Evolutionary conservation across 192 early-diverging fungal genomes (phyloP), one percentile per base, ranked within the genome.

Genomic region (Helicostylum pulchrum): DNA sequence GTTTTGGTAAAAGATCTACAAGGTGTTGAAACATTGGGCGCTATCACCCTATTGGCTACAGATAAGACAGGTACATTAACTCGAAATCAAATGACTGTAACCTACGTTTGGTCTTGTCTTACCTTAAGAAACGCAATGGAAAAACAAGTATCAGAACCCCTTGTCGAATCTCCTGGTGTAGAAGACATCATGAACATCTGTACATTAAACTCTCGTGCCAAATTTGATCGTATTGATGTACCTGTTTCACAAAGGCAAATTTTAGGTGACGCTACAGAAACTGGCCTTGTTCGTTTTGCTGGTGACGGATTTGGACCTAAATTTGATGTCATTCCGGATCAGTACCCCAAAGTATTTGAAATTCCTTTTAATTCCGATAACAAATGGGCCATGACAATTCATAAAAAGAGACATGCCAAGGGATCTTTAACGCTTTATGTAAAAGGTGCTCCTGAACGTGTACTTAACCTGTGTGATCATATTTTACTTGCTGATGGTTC

Each of bases 51-150:
- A 19, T 84, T 98, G 42, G 96, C 96, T 21, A 98, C 94, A 3
- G 96, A 98, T 78, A 98, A 98, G 74, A 97, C 96, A 11, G 96
- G 96, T 59, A 98, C 96, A 51, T 80, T 98, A 62, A 98, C 96
- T 34, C 81, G 91, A 61, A 98, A 96, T 74, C 94, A 96, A 74
- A 98, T 98, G 96, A 95, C 92, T 7, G 91, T 92, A 0, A 91
- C 94, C 61, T 89, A 92, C 78, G 62, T 98, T 19, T 98, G 96
- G 96, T 82, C 90, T 44, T 86, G 86, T 31, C 72, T 81, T 15
- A 79, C 79, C 36, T 69, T 94, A 71, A 92, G 83, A 72, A 79
- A 79, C 36, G 62, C 59, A 17, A 81, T 88, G 61, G 78, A 73
- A 36, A 72, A 66, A 53, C 80, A 71, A 39, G 78, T 74, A 0